These are phyloP conservation scores for Candida albicans DNA, from an alignment of 1,139 yeast species.

Conservation along the genomic window DNA sequence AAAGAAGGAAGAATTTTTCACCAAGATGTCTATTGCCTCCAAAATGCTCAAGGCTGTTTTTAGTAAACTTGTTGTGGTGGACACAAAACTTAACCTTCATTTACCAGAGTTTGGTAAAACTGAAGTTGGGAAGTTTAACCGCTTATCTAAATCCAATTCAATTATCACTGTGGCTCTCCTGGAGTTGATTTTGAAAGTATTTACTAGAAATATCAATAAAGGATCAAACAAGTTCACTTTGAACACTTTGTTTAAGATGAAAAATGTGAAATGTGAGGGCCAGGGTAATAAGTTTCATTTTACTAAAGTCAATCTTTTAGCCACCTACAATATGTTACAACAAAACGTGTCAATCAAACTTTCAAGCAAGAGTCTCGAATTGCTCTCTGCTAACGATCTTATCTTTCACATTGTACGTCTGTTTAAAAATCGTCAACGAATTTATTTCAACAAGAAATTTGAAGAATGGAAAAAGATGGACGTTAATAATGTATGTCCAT, in stretches of 20 bases:
- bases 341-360: slow-evolving; percentile 25
- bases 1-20: slow-evolving; percentile 10
- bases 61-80: slow-evolving; percentile 33
- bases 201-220: slow-evolving; percentile 23
- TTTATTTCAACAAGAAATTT: slow-evolving; percentile 29
- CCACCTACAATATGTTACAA: slow-evolving; percentile 26
- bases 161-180: slow-evolving; percentile 24
- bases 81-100: slow-evolving; percentile 30
- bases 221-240: slow-evolving; percentile 13
- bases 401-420: slow-evolving; percentile 40
- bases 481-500: slow-evolving; percentile 4
- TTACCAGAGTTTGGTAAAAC: slow-evolving; percentile 28
- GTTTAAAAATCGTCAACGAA: slow-evolving; percentile 30
- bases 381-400: slow-evolving; percentile 40
- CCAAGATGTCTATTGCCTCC: slow-evolving; percentile 11
- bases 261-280: slow-evolving; percentile 31
- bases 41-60: slow-evolving; percentile 22
- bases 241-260: slow-evolving; percentile 30
- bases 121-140: slow-evolving; percentile 22
- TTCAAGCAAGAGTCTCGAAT: slow-evolving; percentile 27
- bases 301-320: slow-evolving; percentile 30
- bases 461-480: slow-evolving; percentile 12
- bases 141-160: slow-evolving; percentile 32
- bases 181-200: slow-evolving; percentile 29
- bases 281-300: slow-evolving; percentile 33